These are phyloP conservation scores for Amauroascus verrucosus DNA, from an alignment of 2,329 filamentous ascomycete genomes.

Conservation along the genomic window DNA sequence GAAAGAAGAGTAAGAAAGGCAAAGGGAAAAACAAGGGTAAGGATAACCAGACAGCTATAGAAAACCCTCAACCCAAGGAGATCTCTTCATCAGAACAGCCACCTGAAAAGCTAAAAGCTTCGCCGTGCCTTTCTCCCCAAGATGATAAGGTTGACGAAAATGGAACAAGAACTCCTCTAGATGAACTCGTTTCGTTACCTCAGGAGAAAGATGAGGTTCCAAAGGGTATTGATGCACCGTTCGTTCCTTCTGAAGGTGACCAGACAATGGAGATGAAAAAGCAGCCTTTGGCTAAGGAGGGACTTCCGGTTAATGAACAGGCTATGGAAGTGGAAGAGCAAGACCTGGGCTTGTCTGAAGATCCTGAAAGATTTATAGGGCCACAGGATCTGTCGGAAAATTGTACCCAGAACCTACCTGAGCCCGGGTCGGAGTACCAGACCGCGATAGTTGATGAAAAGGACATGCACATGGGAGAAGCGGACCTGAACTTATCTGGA, in stretches of 20 bases:
- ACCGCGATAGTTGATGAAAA: neutral
- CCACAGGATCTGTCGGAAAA: neutral
- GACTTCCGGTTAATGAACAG: constrained; percentile 12
- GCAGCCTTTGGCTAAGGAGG: neutral
- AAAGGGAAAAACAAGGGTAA: constrained; percentile 5
- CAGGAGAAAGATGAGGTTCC: neutral
- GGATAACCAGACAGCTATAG: neutral
- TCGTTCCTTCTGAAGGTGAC: neutral
- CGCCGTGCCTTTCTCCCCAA: neutral
- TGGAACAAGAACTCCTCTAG: neutral
- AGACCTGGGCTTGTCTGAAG: neutral
- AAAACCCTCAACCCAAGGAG: neutral
- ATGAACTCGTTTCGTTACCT: neutral
- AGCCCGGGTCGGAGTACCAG: neutral
- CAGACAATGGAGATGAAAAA: neutral
- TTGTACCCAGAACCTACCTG: neutral
- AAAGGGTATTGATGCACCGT: constrained; percentile 11
- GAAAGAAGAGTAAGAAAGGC: constrained; percentile 8
- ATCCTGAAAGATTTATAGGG: neutral
- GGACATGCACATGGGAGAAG: too few species aligned
- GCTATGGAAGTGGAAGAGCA: neutral
- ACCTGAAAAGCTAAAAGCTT: neutral
- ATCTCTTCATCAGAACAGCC: neutral
- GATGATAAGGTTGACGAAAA: neutral
- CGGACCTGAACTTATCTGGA: too few species aligned